These are phyloP conservation scores for grape (Vitis vinifera) DNA, from an alignment of 164 flowering plant genomes.

Conservation along the genomic window ASM3070453v1 NC_081811.1:25633001-25633500, in stretches of 20 bases:
- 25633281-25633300: not conserved
- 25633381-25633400: too few relatives aligned
- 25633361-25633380: too few relatives aligned
- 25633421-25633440: too few relatives aligned
- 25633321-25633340: not conserved
- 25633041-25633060: not conserved
- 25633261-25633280: not conserved
- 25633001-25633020: not conserved
- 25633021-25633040: not conserved
- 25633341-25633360: too few relatives aligned
- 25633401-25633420: too few relatives aligned
- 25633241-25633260: too few relatives aligned
- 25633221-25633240: too few relatives aligned
- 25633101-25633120: not conserved
- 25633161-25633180: not conserved
- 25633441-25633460: too few relatives aligned
- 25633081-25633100: not conserved
- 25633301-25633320: not conserved
- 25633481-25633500: too few relatives aligned
- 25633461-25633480: too few relatives aligned
- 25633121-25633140: not conserved
- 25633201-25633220: too few relatives aligned
- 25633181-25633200: not conserved
- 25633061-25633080: not conserved
- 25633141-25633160: not conserved